Conservation (phyloP, 169 alveolate species). For the Cyclospora cayetanensis region DNA sequence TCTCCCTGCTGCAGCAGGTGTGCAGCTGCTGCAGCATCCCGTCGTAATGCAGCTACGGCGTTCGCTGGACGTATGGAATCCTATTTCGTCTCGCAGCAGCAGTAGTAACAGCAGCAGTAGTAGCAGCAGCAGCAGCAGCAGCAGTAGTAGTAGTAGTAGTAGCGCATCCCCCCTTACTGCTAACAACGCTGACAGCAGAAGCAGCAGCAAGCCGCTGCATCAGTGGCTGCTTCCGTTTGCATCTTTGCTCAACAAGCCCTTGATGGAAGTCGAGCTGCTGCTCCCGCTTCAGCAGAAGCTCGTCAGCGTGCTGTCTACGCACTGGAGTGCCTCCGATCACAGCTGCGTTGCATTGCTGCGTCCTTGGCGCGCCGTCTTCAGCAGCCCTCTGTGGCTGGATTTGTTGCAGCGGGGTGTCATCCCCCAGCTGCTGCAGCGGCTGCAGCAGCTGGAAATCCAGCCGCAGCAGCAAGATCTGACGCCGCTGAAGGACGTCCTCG, state of each 20-base stretch:
- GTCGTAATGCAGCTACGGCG: constrained; percentile 44
- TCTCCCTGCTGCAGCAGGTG: not conserved
- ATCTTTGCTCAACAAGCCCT: constrained; percentile 28
- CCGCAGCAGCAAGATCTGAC: constrained; percentile 37
- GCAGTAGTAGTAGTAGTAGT: too few relatives aligned
- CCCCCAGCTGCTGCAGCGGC: constrained; percentile 71
- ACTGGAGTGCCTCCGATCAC: constrained; percentile 73
- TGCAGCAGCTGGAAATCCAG: constrained; percentile 52
- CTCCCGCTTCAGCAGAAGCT: constrained; percentile 63
- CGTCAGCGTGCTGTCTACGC: not conserved
- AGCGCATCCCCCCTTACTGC: too few relatives aligned
- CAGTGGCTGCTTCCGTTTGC: constrained; percentile 78
- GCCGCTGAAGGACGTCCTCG: constrained; percentile 69
- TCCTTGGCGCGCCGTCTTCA: constrained; percentile 75
- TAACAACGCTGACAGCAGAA: too few relatives aligned
- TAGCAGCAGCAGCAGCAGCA: too few relatives aligned
- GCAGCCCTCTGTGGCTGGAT: constrained; percentile 36
- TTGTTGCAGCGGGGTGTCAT: constrained; percentile 67
- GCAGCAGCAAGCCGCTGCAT: constrained; percentile 68
- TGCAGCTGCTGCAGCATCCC: not conserved
- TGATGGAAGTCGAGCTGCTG: constrained; percentile 39
- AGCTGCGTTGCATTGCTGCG: constrained; percentile 66
- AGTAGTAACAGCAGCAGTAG: not conserved
- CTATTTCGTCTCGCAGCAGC: constrained; percentile 21
- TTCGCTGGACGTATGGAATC: constrained; percentile 73